Evolutionary conservation across 2,329 filamentous ascomycete species (phyloP), one percentile per base, ranked within the genome.

Genomic region (Colletotrichum eleusines): DNA sequence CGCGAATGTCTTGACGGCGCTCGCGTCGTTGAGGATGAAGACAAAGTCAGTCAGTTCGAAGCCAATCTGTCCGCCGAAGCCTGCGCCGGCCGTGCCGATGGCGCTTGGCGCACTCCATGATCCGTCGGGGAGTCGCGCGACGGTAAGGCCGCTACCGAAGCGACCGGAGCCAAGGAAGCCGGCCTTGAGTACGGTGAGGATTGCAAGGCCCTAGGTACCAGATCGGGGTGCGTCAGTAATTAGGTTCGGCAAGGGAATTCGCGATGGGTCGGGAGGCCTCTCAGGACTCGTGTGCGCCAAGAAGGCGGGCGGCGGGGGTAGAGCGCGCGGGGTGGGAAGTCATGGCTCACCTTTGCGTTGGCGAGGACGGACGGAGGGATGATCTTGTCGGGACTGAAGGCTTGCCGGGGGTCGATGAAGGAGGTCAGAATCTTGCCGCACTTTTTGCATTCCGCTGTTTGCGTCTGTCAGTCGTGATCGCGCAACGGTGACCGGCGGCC

Each of bases 301-400:
- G 57, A 31, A 55, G 53, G 59, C 68, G 46, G 46, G 58, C 50
- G 54, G 61, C 62, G 64, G 60, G 66, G 53, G 28, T 40, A 51
- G 51, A 28, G 42, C 40, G 71, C 40, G 71, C 44, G 70, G 54
- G 72, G 60, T 55, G 48, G 58, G 60, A 63, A 59, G 58, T 68
- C 33, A 46, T 63, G 57, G 75, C 76, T 72, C 83, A 94, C 92
- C 90, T 99, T 98, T 77, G 96, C 96, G 81, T 94, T 94, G 74
- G 92, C 92, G 76, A 99, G 90, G 76, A 99, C 88, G 63, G 91
- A 89, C 9, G 95, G 95, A 60, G 96, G 96, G 76, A 99, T 99
- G 80, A 99, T 91, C 82, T 98, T 98, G 82, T 98, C 96, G 66
- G 96, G 95, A 7, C 95, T 94, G 81, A 98, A 97, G 26, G 95